Conservation (phyloP, 2,329 filamentous ascomycete genomes). For the Xylariaceae sp. region DNA sequence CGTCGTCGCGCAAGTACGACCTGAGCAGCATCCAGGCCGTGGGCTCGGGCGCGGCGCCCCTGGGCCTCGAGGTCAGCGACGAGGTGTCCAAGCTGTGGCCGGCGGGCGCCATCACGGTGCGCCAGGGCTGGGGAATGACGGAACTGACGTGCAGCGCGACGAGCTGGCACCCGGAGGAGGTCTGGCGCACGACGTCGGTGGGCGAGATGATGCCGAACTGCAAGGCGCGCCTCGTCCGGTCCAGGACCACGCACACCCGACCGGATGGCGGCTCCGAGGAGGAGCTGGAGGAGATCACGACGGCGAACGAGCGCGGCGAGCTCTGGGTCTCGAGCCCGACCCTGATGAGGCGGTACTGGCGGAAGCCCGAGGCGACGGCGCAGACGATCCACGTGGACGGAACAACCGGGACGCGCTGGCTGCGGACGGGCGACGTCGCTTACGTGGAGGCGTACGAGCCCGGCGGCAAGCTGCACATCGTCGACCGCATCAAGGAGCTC, state of each 20-base stretch:
- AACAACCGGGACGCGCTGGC: slow-evolving; percentile 55
- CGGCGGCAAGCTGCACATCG: slow-evolving; percentile 52
- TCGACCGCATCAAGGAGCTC: slow-evolving; percentile 69
- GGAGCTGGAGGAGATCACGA: slow-evolving; percentile 45
- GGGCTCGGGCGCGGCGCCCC: slow-evolving; percentile 64
- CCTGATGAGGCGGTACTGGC: slow-evolving; percentile 72
- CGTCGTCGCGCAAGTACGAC: slow-evolving; percentile 59
- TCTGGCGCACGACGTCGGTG: slow-evolving; percentile 42
- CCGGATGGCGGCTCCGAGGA: too few species aligned
- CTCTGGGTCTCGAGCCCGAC: slow-evolving; percentile 64
- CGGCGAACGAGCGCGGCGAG: slow-evolving; percentile 56
- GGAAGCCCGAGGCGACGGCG: slow-evolving; percentile 60
- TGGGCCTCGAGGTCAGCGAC: slow-evolving; percentile 49
- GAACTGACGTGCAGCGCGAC: slow-evolving; percentile 69
- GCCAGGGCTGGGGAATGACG: slow-evolving; percentile 86
- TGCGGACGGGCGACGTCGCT: slow-evolving; percentile 70
- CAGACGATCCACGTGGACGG: slow-evolving; percentile 47
- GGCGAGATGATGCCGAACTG: slow-evolving; percentile 67
- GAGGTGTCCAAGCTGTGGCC: slow-evolving; percentile 55
- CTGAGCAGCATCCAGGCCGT: slow-evolving; percentile 58
- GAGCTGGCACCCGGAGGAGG: slow-evolving; percentile 52
- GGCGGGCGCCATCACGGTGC: slow-evolving; percentile 31
- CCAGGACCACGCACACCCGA: too few species aligned
- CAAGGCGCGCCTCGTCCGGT: slow-evolving; percentile 59
- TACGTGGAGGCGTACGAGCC: slow-evolving; percentile 55